phyloP scores from a whole-genome alignment of 495 filamentous ascomycete species.

The Penicillium flavigenum region DNA sequence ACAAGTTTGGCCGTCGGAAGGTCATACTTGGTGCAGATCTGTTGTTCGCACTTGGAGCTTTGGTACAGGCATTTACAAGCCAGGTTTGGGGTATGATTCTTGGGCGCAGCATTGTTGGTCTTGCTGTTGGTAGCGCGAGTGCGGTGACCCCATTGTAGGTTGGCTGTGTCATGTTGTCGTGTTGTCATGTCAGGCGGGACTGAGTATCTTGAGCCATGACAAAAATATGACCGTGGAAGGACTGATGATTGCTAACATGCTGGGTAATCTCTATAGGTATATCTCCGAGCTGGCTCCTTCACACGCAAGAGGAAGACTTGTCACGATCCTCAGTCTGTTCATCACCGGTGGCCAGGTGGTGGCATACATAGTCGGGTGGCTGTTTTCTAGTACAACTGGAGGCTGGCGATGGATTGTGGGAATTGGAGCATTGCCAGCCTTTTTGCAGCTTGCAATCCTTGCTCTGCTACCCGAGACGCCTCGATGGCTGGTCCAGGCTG shows the following conservation, averaged over 20 bases:
- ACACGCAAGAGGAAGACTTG: constrained; percentile 68
- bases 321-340: constrained; percentile 75
- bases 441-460: constrained; percentile 65
- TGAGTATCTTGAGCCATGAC: neutral
- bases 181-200: neutral
- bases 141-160: constrained; percentile 74
- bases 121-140: constrained; percentile 79
- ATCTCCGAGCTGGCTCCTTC: constrained; percentile 83
- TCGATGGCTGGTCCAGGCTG: constrained; percentile 76
- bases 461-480: constrained; percentile 79
- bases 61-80: constrained; percentile 63
- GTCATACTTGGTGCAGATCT: constrained; percentile 79
- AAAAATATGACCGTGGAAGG: neutral
- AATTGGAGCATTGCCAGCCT: constrained; percentile 74
- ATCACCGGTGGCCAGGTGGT: constrained; percentile 84
- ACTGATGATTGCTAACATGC: neutral
- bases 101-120: constrained; percentile 77
- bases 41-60: constrained; percentile 73
- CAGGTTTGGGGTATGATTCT: constrained; percentile 69
- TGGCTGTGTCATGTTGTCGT: neutral
- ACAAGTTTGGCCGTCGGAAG: constrained; percentile 67
- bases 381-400: constrained; percentile 54
- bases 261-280: constrained; percentile 46
- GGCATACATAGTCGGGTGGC: constrained; percentile 76
- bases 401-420: constrained; percentile 94